These are phyloP conservation scores for Nicotiana sylvestris DNA, from an alignment of 257 asterid genomes.

Conservation along the genomic window DNA sequence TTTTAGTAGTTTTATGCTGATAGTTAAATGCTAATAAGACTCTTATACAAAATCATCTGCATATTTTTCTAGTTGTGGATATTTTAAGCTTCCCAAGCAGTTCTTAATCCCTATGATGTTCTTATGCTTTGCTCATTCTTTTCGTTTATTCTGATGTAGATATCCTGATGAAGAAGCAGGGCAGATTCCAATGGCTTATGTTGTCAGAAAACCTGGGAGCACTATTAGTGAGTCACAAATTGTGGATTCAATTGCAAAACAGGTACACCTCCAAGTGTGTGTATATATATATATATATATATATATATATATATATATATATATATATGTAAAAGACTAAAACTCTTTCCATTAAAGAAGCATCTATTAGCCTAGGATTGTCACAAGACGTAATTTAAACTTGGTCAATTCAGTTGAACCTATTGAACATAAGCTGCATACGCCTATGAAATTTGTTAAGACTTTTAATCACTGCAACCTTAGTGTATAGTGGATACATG, in stretches of 20 bases:
- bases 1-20: too few species aligned
- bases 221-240: conserved; percentile 54
- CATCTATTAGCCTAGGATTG: too few species aligned
- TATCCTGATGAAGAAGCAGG: conserved; percentile 97
- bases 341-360: background rate
- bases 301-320: too few species aligned
- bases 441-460: too few species aligned
- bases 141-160: conserved; percentile 30
- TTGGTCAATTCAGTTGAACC: too few species aligned
- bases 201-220: conserved; percentile 76
- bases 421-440: too few species aligned
- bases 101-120: background rate
- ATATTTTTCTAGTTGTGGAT: background rate
- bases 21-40: too few species aligned
- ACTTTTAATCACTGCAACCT: too few species aligned
- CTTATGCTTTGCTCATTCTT: background rate
- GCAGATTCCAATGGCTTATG: conserved; percentile 89
- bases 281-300: background rate
- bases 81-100: background rate
- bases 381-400: too few species aligned
- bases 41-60: too few species aligned
- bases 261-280: conserved; percentile 35
- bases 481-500: too few species aligned
- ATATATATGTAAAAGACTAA: background rate
- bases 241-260: conserved; percentile 59